phyloP scores from a whole-genome alignment of 2,329 filamentous ascomycete species.

The Colletotrichum liriopes region DNA sequence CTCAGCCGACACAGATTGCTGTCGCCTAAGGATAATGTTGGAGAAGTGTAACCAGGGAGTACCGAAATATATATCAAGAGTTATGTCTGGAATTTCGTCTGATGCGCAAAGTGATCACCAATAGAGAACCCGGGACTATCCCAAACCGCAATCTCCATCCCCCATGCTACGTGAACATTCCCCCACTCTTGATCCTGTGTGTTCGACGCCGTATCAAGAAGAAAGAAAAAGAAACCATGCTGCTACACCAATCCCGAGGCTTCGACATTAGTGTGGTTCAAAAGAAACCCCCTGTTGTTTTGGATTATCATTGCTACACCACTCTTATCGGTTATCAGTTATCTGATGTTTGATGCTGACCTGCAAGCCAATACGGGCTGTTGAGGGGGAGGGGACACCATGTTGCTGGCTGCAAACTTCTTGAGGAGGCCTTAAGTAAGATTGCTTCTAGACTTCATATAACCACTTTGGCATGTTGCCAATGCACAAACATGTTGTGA shows the following conservation, averaged over 20 bases:
- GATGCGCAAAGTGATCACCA: not conserved
- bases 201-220: no score
- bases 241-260: not conserved
- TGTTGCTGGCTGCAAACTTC: not conserved
- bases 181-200: not conserved
- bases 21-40: conserved; percentile 8
- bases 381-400: no score
- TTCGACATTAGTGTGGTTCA: not conserved
- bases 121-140: no score
- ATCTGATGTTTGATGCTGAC: not conserved
- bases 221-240: not conserved
- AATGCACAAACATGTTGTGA: not conserved
- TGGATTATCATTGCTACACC: not conserved
- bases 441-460: not conserved
- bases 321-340: not conserved
- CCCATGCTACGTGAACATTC: not conserved
- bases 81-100: no score
- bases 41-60: not conserved
- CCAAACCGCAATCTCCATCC: not conserved
- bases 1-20: conserved; percentile 25
- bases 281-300: not conserved
- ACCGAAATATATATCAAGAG: not conserved
- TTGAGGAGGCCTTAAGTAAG: no score
- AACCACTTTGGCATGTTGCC: not conserved
- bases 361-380: not conserved